phyloP scores from a whole-genome alignment of 352 stramenopile genomes.

The Blastocystis sp. region DNA sequence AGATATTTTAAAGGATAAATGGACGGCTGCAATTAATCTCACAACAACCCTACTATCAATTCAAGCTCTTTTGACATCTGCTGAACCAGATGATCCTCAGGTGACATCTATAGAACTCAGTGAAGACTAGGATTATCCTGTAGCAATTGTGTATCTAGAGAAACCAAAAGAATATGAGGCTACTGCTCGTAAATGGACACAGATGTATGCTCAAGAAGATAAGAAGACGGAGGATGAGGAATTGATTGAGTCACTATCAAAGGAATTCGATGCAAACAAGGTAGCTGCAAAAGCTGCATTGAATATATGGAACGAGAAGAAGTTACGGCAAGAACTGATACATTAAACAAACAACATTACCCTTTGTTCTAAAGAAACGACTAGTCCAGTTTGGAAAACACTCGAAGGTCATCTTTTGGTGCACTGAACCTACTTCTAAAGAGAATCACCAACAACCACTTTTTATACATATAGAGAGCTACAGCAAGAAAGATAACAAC shows the following conservation, averaged over 20 bases:
- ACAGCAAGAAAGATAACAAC: conserved; percentile 31
- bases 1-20: conserved; percentile 85
- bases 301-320: conserved; percentile 39
- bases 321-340: background rate
- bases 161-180: background rate
- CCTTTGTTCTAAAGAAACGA: background rate
- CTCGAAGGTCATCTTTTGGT: conserved; percentile 45
- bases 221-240: background rate
- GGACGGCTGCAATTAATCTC: conserved; percentile 83
- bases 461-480: conserved; percentile 52
- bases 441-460: background rate
- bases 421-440: conserved; percentile 23
- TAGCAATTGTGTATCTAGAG: conserved; percentile 2
- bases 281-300: background rate
- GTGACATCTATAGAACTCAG: background rate
- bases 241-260: background rate
- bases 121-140: conserved; percentile 21
- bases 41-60: conserved; percentile 83
- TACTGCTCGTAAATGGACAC: conserved; percentile 23
- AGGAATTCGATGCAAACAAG: background rate
- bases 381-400: conserved; percentile 56
- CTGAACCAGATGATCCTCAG: conserved; percentile 81
- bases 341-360: background rate
- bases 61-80: conserved; percentile 80
- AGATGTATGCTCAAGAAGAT: conserved; percentile 37